A percentile compares a stretch with the other conserved stretches of the same genome.
phyloP scores from a whole-genome alignment of 805 yeast species.

The Isabelozyma rhagii region DNA sequence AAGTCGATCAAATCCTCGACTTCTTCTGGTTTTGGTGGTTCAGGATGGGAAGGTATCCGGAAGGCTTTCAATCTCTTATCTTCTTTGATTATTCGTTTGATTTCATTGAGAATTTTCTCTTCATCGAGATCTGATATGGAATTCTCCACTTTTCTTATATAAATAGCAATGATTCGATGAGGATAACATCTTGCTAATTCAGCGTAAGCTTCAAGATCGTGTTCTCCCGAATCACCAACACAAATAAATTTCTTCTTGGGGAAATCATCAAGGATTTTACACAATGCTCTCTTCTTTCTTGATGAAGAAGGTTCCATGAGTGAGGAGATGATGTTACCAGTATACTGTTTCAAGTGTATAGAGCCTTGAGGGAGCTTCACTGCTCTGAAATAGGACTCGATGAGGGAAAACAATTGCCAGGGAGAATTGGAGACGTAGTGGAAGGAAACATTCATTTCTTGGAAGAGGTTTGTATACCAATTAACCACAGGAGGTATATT shows the following conservation, averaged over 20 bases:
- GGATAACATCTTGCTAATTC: slow-evolving; percentile 65
- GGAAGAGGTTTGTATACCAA: slow-evolving; percentile 60
- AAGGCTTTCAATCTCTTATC: slow-evolving; percentile 5
- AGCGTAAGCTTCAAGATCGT: slow-evolving; percentile 87
- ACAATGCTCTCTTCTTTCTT: slow-evolving; percentile 66
- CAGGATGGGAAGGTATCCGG: slow-evolving; percentile 11
- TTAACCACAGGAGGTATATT: slow-evolving; percentile 67
- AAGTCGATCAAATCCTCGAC: slow-evolving; percentile 36
- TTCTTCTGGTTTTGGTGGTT: slow-evolving; percentile 5
- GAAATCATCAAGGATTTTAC: slow-evolving; percentile 65
- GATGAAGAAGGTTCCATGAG: slow-evolving; percentile 85
- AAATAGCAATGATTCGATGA: slow-evolving; percentile 65
- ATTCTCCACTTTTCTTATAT: slow-evolving; percentile 70
- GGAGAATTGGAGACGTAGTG: slow-evolving; percentile 97
- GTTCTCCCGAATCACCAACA: slow-evolving; percentile 95
- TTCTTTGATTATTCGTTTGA: slow-evolving; percentile 19
- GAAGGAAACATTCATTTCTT: slow-evolving; percentile 51
- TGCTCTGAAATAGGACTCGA: slow-evolving; percentile 52
- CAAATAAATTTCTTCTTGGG: slow-evolving; percentile 75
- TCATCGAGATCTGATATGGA: slow-evolving; percentile 62
- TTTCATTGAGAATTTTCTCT: slow-evolving; percentile 24
- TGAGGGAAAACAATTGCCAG: slow-evolving; percentile 73
- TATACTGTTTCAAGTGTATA: slow-evolving; percentile 81
- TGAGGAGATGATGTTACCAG: slow-evolving; percentile 77
- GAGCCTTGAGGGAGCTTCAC: slow-evolving; percentile 75